phyloP scores from a whole-genome alignment of 176 grass and related monocot species.

The Hordeum vulgare region DNA sequence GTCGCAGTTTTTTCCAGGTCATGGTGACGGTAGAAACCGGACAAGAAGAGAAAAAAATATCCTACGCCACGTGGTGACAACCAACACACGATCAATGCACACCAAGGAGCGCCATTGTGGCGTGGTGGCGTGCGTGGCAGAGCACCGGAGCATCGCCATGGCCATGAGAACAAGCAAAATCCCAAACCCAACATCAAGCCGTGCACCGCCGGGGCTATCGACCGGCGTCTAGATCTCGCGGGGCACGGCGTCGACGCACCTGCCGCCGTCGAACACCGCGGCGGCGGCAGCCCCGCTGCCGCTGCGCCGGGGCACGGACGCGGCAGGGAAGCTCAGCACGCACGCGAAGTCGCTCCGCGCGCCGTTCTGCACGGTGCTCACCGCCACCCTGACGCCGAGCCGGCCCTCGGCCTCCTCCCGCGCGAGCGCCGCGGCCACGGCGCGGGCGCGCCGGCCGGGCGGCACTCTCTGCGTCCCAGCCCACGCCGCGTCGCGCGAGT shows the following conservation, averaged over 20 bases:
- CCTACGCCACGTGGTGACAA: too few relatives aligned
- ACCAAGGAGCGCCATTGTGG: too few relatives aligned
- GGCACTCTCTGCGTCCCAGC: constrained; percentile 20
- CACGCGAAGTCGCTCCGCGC: constrained; percentile 27
- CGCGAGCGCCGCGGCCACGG: not conserved
- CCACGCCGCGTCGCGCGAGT: not conserved
- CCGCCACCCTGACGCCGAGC: constrained; percentile 5
- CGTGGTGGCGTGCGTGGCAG: too few relatives aligned
- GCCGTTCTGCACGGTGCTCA: constrained; percentile 18
- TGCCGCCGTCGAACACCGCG: constrained; percentile 14
- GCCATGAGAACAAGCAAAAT: not conserved
- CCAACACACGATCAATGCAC: not conserved
- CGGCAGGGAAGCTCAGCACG: constrained; percentile 7
- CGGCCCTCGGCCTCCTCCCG: not conserved
- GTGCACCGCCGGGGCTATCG: too few relatives aligned
- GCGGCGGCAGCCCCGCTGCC: not conserved
- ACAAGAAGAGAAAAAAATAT: too few relatives aligned
- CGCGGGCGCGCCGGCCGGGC: not conserved
- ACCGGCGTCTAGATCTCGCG: constrained; percentile 1
- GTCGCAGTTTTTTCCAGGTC: too few relatives aligned
- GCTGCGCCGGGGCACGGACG: not conserved
- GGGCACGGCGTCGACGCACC: constrained; percentile 19
- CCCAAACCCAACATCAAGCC: too few relatives aligned
- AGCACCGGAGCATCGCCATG: too few relatives aligned
- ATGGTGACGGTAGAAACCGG: not conserved